These are phyloP conservation scores for Tillandsia fasciculata DNA, from an alignment of 176 grass and related monocot genomes.

Conservation along the genomic window DNA sequence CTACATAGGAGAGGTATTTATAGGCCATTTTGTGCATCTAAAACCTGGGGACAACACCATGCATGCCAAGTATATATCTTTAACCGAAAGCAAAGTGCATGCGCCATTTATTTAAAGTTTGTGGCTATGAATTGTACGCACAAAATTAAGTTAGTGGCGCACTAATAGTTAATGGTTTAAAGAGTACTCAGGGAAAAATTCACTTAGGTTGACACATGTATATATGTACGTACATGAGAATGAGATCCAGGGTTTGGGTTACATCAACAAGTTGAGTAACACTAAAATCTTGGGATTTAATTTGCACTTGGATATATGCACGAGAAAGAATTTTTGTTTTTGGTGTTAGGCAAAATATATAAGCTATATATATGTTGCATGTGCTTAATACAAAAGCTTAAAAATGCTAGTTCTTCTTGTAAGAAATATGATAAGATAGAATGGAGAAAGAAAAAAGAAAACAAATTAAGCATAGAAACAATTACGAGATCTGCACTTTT, in stretches of 20 bases:
- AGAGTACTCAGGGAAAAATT: neutral
- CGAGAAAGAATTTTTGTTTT: neutral
- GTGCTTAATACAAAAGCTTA: no score
- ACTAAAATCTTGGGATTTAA: neutral
- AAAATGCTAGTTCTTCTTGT: no score
- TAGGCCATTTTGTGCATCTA: neutral
- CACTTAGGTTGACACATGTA: neutral
- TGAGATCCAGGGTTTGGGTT: neutral
- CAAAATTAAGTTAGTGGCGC: slow-evolving; percentile 7
- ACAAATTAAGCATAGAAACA: no score
- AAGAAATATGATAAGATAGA: no score
- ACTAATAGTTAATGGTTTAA: neutral
- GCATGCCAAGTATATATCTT: neutral
- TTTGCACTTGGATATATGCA: neutral
- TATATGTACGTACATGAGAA: neutral
- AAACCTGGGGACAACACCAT: neutral
- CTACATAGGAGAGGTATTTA: neutral
- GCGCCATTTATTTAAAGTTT: neutral
- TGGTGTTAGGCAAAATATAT: no score
- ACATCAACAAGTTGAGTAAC: neutral
- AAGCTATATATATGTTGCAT: no score
- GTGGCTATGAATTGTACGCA: neutral
- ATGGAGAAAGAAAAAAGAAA: no score
- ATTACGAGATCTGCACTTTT: no score
- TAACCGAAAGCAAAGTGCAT: neutral